phyloP scores from a whole-genome alignment of 2,329 filamentous ascomycete species.

The Pseudogymnoascus sp. region DNA sequence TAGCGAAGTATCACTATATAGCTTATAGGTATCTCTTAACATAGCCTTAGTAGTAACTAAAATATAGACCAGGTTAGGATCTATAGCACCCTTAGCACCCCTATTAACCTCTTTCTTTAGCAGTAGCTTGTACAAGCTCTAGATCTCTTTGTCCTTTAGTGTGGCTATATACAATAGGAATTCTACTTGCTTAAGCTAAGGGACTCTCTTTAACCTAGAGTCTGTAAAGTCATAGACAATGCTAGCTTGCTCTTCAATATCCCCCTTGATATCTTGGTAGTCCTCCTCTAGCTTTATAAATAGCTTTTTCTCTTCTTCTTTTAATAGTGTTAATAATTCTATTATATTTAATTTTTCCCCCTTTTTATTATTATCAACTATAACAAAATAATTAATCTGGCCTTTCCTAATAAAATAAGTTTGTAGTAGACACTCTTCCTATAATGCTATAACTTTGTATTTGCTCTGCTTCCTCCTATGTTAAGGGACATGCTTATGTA shows the following conservation, averaged over 20 bases:
- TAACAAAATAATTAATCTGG: conserved; percentile 11
- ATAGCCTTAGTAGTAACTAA: conserved; percentile 10
- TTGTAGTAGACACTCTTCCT: background rate
- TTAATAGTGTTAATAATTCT: background rate
- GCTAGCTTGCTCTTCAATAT: conserved; percentile 12
- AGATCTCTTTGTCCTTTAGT: conserved; percentile 14
- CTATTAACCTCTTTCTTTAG: conserved; percentile 12
- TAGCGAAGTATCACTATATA: conserved; percentile 13
- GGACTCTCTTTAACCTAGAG: conserved; percentile 11
- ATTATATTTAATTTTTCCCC: background rate
- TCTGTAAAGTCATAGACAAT: conserved; percentile 13
- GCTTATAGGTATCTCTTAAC: conserved; percentile 13
- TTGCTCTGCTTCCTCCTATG: too few species aligned
- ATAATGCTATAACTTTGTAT: too few species aligned
- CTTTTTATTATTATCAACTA: background rate
- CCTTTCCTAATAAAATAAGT: conserved; percentile 1
- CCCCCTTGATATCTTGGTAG: conserved; percentile 9
- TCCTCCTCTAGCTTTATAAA: conserved; percentile 14
- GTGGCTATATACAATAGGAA: conserved; percentile 8
- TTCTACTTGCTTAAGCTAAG: conserved; percentile 11
- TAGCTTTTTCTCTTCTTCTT: conserved; percentile 9
- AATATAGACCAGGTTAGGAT: conserved; percentile 13
- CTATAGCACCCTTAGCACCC: background rate
- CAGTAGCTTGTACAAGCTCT: conserved; percentile 14
- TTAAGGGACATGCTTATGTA: too few species aligned